phyloP scores from a whole-genome alignment of 2,329 filamentous ascomycete species.

The Xylaria sp. region DNA sequence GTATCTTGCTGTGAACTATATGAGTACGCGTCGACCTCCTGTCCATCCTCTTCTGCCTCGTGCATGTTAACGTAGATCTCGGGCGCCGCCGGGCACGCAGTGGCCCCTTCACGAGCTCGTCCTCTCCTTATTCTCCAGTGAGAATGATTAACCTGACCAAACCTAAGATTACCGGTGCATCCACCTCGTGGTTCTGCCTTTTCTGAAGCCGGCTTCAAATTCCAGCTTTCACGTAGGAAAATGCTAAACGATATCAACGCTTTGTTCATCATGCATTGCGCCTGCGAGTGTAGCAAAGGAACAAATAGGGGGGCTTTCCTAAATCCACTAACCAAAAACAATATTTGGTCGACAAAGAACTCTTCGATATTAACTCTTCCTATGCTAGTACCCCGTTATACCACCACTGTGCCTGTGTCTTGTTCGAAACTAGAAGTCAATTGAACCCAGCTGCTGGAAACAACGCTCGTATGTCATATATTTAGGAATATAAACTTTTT shows the following conservation, averaged over 20 bases:
- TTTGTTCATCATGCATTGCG: neutral
- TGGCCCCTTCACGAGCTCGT: neutral
- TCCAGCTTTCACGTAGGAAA: no score
- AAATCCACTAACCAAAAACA: neutral
- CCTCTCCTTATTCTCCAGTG: neutral
- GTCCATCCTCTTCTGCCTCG: neutral
- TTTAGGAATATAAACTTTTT: no score
- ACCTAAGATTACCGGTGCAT: neutral
- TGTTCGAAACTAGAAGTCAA: no score
- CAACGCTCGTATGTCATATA: no score
- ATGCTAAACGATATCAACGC: neutral
- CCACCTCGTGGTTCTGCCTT: neutral
- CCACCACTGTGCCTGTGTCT: no score
- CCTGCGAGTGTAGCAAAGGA: neutral
- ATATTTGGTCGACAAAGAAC: neutral
- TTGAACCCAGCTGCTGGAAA: no score
- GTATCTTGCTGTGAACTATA: slow-evolving; percentile 16
- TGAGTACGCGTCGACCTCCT: slow-evolving; percentile 6
- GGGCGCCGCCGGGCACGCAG: neutral
- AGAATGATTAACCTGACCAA: neutral
- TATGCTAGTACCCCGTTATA: no score
- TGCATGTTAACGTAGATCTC: neutral
- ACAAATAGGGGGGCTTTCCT: neutral
- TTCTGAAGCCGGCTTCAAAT: neutral
- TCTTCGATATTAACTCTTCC: no score